Evolutionary conservation across 2,329 filamentous ascomycete species (phyloP).

Genomic region (Calonectria pseudoturangicola): DNA sequence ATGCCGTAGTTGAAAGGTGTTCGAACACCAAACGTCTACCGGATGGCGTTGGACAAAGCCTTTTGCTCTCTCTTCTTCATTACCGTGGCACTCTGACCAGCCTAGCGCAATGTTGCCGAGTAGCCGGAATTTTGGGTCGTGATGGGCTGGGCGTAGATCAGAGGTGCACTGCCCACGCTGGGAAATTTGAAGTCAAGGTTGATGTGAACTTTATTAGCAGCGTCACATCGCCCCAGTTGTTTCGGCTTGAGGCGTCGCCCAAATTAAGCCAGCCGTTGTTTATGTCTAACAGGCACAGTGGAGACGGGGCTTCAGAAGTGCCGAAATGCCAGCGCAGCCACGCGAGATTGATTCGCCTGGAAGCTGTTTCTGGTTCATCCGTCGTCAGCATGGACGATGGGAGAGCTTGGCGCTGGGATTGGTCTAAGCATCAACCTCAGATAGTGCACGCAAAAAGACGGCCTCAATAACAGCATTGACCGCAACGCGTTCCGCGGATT

Average conservation of each 20-base stretch:
- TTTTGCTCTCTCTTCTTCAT: no score
- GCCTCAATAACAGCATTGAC: background rate
- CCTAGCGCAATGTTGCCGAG: background rate
- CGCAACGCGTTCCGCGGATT: background rate
- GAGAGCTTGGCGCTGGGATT: background rate
- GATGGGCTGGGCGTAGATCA: slow-evolving; percentile 3
- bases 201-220: slow-evolving; percentile 16
- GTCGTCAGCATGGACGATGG: background rate
- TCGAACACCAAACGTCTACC: no score
- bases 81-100: background rate
- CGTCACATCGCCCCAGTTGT: slow-evolving; percentile 2
- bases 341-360: background rate
- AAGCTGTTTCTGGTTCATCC: slow-evolving; percentile 4
- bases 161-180: slow-evolving; percentile 3
- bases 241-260: background rate
- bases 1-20: no score
- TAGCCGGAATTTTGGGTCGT: background rate
- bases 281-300: background rate
- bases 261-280: slow-evolving; percentile 17
- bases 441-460: background rate
- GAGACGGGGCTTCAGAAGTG: background rate
- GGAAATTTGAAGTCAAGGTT: slow-evolving; percentile 21
- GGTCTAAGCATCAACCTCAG: background rate
- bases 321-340: background rate
- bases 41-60: no score